Evolutionary conservation across 345 rosid species (phyloP).

Genomic region (Streptanthus diversifolius): DNA sequence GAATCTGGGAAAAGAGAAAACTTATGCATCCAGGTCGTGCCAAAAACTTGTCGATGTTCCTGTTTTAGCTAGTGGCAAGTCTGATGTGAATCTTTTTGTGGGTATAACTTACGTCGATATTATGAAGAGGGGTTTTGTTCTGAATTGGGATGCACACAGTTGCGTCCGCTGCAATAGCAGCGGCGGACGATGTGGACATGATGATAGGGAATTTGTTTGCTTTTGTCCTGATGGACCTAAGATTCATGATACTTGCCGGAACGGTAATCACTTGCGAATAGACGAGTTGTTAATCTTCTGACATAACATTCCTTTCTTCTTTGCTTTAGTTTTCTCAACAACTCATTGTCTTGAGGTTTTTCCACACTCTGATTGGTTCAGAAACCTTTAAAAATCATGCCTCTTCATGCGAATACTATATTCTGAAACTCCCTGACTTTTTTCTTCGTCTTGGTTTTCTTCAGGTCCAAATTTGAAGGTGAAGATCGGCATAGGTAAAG

Average conservation of each 20-base stretch:
- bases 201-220: conserved; percentile 39
- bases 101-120: conserved; percentile 33
- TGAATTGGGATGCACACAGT: conserved; percentile 50
- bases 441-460: too few relatives aligned
- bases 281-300: background rate
- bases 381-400: background rate
- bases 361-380: background rate
- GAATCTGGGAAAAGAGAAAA: background rate
- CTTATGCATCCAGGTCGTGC: conserved; percentile 32
- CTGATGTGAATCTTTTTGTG: background rate
- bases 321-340: background rate
- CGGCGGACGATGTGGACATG: conserved; percentile 50
- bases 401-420: background rate
- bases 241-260: conserved; percentile 31
- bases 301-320: background rate
- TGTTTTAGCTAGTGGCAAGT: conserved; percentile 3
- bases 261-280: conserved; percentile 37
- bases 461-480: background rate
- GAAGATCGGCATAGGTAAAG: conserved; percentile 37
- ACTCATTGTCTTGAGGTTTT: background rate
- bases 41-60: conserved; percentile 30
- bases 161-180: conserved; percentile 43
- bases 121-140: conserved; percentile 49
- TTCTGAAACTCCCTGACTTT: too few relatives aligned
- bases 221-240: conserved; percentile 45